Conservation (phyloP, 2,329 filamentous ascomycete species). For the Penicillium oxalicum region DNA sequence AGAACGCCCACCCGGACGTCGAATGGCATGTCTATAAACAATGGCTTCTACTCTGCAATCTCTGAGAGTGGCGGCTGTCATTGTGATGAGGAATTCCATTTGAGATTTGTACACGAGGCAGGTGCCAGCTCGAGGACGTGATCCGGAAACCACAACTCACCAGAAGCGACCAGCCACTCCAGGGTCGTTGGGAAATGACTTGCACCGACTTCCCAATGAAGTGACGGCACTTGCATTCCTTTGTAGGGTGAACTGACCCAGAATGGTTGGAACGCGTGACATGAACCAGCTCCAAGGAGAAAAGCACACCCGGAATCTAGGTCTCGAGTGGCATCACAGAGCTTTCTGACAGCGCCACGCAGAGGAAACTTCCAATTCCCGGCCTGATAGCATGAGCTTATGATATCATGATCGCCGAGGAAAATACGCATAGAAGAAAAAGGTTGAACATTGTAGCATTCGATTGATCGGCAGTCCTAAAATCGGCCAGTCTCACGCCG, state of each 20-base stretch:
- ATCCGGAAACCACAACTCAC: background rate
- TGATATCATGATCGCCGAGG: conserved; percentile 3
- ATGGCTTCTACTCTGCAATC: background rate
- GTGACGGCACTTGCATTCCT: too few relatives aligned
- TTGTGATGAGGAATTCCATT: background rate
- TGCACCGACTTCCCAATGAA: background rate
- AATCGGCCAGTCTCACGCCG: conserved; percentile 30
- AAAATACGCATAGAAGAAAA: background rate
- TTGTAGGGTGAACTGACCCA: too few relatives aligned
- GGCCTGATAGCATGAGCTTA: conserved; percentile 1
- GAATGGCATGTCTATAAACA: conserved; percentile 13
- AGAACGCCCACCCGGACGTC: conserved; percentile 12
- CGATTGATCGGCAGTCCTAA: conserved; percentile 14
- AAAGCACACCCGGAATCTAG: background rate
- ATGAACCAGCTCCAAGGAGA: conserved; percentile 4
- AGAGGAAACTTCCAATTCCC: conserved; percentile 3
- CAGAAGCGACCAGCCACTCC: background rate
- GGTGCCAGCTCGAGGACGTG: background rate
- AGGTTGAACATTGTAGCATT: background rate
- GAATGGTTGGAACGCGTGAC: background rate
- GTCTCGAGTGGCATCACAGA: conserved; percentile 1
- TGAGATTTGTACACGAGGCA: conserved; percentile 1
- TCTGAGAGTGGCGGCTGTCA: conserved; percentile 1
- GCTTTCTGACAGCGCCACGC: background rate
- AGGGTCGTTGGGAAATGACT: background rate